Evolutionary conservation across 306 rosid species (phyloP).

Genomic region (Erythrophleum fordii): DNA sequence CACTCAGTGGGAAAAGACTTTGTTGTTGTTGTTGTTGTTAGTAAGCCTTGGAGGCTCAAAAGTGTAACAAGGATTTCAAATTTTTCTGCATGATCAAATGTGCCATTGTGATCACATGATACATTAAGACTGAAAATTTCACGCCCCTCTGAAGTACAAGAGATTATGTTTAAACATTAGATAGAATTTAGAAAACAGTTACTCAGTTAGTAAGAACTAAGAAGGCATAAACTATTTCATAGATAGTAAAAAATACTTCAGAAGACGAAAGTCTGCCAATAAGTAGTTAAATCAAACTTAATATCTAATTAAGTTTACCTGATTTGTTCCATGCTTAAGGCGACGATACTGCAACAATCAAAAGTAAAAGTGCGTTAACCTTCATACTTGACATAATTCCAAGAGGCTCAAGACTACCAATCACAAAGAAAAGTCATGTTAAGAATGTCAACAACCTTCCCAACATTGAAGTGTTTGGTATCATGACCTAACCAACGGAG

Average conservation of each 20-base stretch:
- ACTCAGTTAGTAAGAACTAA: not conserved
- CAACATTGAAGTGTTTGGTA: slow-evolving; percentile 98
- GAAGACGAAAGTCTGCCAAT: not conserved
- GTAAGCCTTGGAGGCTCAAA: not conserved
- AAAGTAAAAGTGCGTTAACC: slow-evolving; percentile 39
- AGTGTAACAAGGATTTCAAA: not conserved
- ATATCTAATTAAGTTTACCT: slow-evolving; percentile 53
- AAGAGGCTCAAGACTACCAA: slow-evolving; percentile 25
- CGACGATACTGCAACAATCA: slow-evolving; percentile 85
- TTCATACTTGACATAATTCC: slow-evolving; percentile 34
- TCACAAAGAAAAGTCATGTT: slow-evolving; percentile 35
- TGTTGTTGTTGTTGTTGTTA: too few relatives aligned
- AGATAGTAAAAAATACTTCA: slow-evolving; percentile 25
- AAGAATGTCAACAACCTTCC: slow-evolving; percentile 78
- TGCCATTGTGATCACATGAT: slow-evolving; percentile 2
- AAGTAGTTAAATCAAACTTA: not conserved
- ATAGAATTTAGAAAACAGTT: slow-evolving; percentile 1
- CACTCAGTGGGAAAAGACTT: too few relatives aligned
- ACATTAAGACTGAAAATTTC: slow-evolving; percentile 2
- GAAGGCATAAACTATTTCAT: slow-evolving; percentile 30
- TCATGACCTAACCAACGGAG: slow-evolving; percentile 99
- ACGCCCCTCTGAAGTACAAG: slow-evolving; percentile 28
- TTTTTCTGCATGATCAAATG: not conserved
- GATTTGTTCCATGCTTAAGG: slow-evolving; percentile 93
- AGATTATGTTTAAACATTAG: slow-evolving; percentile 17